A percentile compares a stretch with the other conserved stretches of the same genome.
Evolutionary conservation across 2,329 filamentous ascomycete genomes (phyloP).

Genomic region (Aspergillus ochraceus): DNA sequence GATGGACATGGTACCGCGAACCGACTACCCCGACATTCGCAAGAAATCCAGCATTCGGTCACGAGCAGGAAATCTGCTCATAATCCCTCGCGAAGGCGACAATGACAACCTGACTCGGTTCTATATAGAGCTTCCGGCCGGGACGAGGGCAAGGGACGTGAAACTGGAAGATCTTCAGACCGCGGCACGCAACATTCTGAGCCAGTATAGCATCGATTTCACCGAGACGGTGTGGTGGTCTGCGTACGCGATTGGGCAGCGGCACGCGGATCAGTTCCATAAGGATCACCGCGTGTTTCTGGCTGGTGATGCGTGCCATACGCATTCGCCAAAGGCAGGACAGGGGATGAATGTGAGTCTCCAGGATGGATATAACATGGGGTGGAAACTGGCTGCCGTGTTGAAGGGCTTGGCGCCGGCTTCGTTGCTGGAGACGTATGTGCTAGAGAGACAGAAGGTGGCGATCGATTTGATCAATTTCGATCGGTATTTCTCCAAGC

Average conservation of each 20-base stretch:
- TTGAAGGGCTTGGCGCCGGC: constrained; percentile 46
- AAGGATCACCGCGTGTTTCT: constrained; percentile 67
- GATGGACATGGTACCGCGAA: constrained; percentile 53
- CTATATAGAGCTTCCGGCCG: constrained; percentile 59
- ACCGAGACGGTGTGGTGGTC: constrained; percentile 66
- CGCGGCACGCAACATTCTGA: constrained; percentile 54
- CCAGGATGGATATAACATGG: constrained; percentile 62
- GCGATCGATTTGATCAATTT: constrained; percentile 62
- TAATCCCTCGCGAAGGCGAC: constrained; percentile 57
- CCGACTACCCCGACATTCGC: constrained; percentile 53
- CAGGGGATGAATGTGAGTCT: constrained; percentile 58
- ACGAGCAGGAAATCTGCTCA: constrained; percentile 47
- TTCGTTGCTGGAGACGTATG: constrained; percentile 54
- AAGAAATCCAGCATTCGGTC: constrained; percentile 52
- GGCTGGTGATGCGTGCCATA: constrained; percentile 67
- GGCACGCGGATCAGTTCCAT: constrained; percentile 69
- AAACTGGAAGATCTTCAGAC: constrained; percentile 55
- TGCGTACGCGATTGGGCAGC: constrained; percentile 69
- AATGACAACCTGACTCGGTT: constrained; percentile 59
- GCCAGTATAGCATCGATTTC: constrained; percentile 56
- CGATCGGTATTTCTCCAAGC: constrained; percentile 54
- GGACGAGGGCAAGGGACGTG: constrained; percentile 53
- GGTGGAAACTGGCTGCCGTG: constrained; percentile 59
- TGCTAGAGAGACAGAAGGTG: constrained; percentile 53
- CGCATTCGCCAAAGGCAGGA: constrained; percentile 70